Evolutionary conservation across 768 basidiomycete genomes (phyloP).

Genomic region (Daedaleopsis sinensis): DNA sequence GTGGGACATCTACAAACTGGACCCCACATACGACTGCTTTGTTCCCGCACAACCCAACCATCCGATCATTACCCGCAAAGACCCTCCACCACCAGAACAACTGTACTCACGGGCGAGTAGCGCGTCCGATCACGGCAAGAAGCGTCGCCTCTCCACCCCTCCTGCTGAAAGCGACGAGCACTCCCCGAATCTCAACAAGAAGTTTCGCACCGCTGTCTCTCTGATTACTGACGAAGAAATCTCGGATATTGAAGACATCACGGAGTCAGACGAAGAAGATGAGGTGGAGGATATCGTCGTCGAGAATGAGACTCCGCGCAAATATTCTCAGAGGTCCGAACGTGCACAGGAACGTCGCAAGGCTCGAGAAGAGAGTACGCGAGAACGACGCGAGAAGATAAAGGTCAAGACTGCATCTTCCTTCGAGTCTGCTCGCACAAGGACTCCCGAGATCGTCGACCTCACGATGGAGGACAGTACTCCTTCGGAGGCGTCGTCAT

Average conservation of each 20-base stretch:
- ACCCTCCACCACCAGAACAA: neutral
- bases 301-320: neutral
- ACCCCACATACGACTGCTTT: slow-evolving; percentile 70
- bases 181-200: slow-evolving; percentile 9
- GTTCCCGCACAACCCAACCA: slow-evolving; percentile 40
- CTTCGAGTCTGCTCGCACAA: slow-evolving; percentile 6
- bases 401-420: slow-evolving; percentile 9
- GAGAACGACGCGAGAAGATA: slow-evolving; percentile 16
- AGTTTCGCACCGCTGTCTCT: slow-evolving; percentile 13
- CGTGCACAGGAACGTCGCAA: neutral
- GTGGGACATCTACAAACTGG: slow-evolving; percentile 87
- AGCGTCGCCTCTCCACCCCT: slow-evolving; percentile 2
- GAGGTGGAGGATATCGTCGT: slow-evolving; percentile 26
- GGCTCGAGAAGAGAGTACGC: neutral
- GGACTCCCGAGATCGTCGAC: slow-evolving; percentile 22
- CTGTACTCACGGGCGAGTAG: neutral
- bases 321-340: neutral
- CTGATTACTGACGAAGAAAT: slow-evolving; percentile 15
- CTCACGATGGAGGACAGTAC: slow-evolving; percentile 18
- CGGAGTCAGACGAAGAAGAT: slow-evolving; percentile 20
- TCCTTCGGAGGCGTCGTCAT: neutral
- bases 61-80: slow-evolving; percentile 31
- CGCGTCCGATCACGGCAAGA: neutral
- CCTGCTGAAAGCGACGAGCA: neutral
- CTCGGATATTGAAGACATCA: slow-evolving; percentile 11